Percentiles rank a stretch among this genome's conserved stretches.
These are phyloP conservation scores for Mollisia scopiformis DNA, from an alignment of 2,329 filamentous ascomycete species.

Conservation along the genomic window DNA sequence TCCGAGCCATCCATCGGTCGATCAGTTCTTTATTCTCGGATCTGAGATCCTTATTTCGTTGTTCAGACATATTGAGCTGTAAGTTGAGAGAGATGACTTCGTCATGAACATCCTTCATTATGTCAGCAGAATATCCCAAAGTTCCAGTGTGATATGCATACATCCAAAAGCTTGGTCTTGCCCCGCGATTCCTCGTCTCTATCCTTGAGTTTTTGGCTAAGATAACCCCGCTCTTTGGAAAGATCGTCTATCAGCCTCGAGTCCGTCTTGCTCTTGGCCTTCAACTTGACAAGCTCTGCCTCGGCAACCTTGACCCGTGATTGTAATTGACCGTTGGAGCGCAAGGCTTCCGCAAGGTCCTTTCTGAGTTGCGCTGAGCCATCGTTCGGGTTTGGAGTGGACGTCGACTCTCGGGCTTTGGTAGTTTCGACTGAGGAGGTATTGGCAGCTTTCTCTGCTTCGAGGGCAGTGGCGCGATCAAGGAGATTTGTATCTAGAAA, in stretches of 20 bases:
- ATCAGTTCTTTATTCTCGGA: slow-evolving; percentile 88
- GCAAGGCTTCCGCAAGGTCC: slow-evolving; percentile 77
- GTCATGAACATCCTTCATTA: slow-evolving; percentile 76
- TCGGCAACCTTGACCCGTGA: slow-evolving; percentile 63
- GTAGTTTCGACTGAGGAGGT: no score
- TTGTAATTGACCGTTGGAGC: slow-evolving; percentile 71
- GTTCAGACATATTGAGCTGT: slow-evolving; percentile 84
- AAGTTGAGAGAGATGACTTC: slow-evolving; percentile 88
- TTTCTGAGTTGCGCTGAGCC: slow-evolving; percentile 57
- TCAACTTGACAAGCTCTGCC: slow-evolving; percentile 66
- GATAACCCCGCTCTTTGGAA: slow-evolving; percentile 51
- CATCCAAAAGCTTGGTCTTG: slow-evolving; percentile 82
- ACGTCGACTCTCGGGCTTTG: no score
- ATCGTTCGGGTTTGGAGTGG: no score
- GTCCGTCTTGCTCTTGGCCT: slow-evolving; percentile 61
- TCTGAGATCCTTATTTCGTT: slow-evolving; percentile 71
- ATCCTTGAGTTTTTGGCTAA: slow-evolving; percentile 73
- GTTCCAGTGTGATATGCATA: slow-evolving; percentile 41
- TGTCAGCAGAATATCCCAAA: no score
- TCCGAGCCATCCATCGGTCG: slow-evolving; percentile 87
- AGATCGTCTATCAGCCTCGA: slow-evolving; percentile 52
- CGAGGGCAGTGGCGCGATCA: slow-evolving; percentile 66
- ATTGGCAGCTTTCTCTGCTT: slow-evolving; percentile 55
- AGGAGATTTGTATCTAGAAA: slow-evolving; percentile 65
- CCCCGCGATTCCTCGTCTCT: slow-evolving; percentile 82